Evolutionary conservation across 2,329 filamentous ascomycete species (phyloP), one percentile per base, ranked within the genome.

Genomic region (Xylariomycetidae sp.): DNA sequence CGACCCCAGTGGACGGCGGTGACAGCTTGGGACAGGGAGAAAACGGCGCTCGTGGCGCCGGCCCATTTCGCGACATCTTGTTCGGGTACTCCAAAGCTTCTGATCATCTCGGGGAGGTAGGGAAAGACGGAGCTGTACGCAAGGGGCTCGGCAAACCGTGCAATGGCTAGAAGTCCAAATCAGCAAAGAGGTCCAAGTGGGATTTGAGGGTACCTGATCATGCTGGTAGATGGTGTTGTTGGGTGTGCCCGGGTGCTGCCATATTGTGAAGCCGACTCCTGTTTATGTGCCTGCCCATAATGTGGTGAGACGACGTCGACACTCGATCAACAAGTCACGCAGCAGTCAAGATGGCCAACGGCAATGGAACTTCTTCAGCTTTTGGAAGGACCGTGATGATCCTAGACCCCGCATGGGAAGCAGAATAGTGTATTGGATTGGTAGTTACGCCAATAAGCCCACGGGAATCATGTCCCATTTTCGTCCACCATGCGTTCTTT

Each of bases 1-100:
- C 78, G 72, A 5, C 87, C 82, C 85, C 85, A 90, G 1, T 76
- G 64, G 2, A 90, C 75, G 13, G 82, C 84, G 5, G 82, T 85
- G 13, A 75, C 31, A 46, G 79, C 82, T 59, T 90, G 85, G 19
- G 74, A 70, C 9, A 87, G 57, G 3, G 84, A 85, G 57, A 88
- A 87, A 42, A 79, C 69, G 26, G 82, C 79, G 2, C 80, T 80
- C 5, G 79, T 82, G 36, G 86, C 63, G 32, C 83, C 83, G n/a
- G 81, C 84, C 82, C 83, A 90, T 64, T 79, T 82, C 25, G 85
- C 84, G 16, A 94, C 74, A 27, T 86, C 70, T 46, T 82, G 74
- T 44, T 78, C 72, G 6, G 74, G 68, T 12, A 93, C 68, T 8
- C 82, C 79, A 43, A 93, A 87, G 54, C 78, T 82, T 47, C 80